phyloP scores from a whole-genome alignment of 2,329 filamentous ascomycete species.

The Metarhizium rileyi region DNA sequence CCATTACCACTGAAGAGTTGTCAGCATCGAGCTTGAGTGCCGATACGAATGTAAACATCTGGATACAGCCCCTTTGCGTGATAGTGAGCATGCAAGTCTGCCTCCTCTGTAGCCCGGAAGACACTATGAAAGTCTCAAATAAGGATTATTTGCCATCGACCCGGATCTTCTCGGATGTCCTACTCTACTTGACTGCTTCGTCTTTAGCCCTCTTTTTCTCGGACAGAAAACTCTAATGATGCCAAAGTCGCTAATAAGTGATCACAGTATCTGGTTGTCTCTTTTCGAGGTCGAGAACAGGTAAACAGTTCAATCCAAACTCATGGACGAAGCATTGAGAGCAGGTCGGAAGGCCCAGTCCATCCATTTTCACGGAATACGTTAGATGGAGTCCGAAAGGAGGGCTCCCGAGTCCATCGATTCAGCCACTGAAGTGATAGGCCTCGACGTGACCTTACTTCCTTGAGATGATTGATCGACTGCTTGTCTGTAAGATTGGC shows the following conservation, averaged over 20 bases:
- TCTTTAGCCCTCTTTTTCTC: constrained; percentile 30
- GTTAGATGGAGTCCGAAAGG: constrained; percentile 26
- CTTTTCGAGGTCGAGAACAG: constrained; percentile 29
- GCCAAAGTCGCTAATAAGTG: constrained; percentile 28
- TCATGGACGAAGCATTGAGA: constrained; percentile 31
- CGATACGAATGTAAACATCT: constrained; percentile 29
- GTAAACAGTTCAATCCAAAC: constrained; percentile 35
- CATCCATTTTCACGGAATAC: constrained; percentile 22
- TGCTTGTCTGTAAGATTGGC: constrained; percentile 25
- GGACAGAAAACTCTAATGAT: constrained; percentile 30
- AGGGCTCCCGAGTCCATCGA: constrained; percentile 13
- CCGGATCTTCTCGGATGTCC: constrained; percentile 21
- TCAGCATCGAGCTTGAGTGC: constrained; percentile 34
- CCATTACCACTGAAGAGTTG: constrained; percentile 31
- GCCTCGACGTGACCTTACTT: constrained; percentile 36
- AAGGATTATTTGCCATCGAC: constrained; percentile 40
- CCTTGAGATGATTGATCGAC: constrained; percentile 32
- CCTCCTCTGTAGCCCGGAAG: constrained; percentile 34
- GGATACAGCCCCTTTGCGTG: constrained; percentile 25
- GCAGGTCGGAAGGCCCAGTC: constrained; percentile 21
- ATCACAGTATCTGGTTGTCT: constrained; percentile 27
- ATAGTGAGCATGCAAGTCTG: constrained; percentile 36
- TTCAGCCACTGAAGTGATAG: constrained; percentile 23
- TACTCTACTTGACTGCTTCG: constrained; percentile 9
- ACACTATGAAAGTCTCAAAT: constrained; percentile 36